Evolutionary conservation across 1,284 basidiomycete genomes (phyloP), one percentile per base, ranked within the genome.

Genomic region (Marasmius oreades): DNA sequence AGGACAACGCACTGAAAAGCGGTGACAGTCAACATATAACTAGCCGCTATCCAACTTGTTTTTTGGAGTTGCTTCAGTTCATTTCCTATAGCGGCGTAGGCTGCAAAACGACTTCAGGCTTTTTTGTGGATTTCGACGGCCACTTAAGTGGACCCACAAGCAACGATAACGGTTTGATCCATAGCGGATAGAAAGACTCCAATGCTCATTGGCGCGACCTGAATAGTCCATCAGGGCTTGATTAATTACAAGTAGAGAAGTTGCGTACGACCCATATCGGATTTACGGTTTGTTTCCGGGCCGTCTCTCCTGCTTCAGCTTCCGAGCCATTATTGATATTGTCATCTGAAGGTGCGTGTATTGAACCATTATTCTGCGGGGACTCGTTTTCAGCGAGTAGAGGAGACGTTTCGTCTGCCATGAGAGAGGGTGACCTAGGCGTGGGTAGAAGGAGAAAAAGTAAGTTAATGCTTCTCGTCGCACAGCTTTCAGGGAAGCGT

Each of bases 11-110:
- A 84, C 84, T 85, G 84, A 61, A 85, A 83, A 58, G 77, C 81
- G 0, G 83, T 82, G 43, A 81, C 65, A 0, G 83, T 84, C 43
- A 86, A 67, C 72, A 86, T 76, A 62, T 86, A 86, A 0, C 79
- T 77, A 0, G 84, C 85, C 2, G 82, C 80, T 26, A 86, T 81
- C 84, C 84, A 86, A 60, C 82, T 84, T 0, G 82, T 84, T 57
- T 78, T 82, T 60, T 85, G 82, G 1, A 86, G 74, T 62, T 84
- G 77, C 7, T 84, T 77, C 14, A 86, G 70, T 59, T 86, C 82
- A 62, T 76, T 85, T 11, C 83, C 84, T 53, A 86, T 86, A 0
- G 79, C 71, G 3, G 83, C 81, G 62, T 84, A 85, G 0, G 82
- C 76, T 79, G 24, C 26, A 23, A 46, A 28, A 24, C 14, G 18